Evolutionary conservation across 2,329 filamentous ascomycete genomes (phyloP).

Genomic region (Trichoderma koningiopsis): DNA sequence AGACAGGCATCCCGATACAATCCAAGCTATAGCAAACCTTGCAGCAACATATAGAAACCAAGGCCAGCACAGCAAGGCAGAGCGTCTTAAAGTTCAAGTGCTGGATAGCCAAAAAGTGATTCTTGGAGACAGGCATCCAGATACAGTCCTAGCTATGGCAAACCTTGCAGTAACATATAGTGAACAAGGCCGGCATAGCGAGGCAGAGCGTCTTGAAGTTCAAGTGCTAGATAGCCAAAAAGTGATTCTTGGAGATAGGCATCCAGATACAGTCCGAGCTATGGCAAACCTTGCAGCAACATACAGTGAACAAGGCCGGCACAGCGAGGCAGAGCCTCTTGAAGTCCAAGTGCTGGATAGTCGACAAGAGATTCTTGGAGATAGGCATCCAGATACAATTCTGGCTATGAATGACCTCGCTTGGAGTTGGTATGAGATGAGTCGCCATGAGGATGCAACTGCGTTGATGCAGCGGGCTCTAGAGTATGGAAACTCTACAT

Average conservation of each 20-base stretch:
- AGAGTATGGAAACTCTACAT: not conserved
- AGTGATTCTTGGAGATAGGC: slow-evolving; percentile 3
- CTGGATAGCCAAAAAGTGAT: slow-evolving; percentile 26
- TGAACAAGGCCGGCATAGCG: not conserved
- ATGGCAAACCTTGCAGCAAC: slow-evolving; percentile 21
- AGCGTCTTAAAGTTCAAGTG: slow-evolving; percentile 22
- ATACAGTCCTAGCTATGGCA: slow-evolving; percentile 9
- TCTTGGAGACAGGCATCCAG: slow-evolving; percentile 31
- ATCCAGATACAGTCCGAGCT: not conserved
- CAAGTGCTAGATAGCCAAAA: not conserved
- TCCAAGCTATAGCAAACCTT: not conserved
- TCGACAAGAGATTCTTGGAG: slow-evolving; percentile 29
- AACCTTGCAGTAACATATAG: not conserved
- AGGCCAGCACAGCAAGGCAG: slow-evolving; percentile 29
- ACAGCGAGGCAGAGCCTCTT: slow-evolving; percentile 28
- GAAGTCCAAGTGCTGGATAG: slow-evolving; percentile 25
- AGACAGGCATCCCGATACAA: slow-evolving; percentile 15
- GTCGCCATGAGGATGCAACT: not conserved
- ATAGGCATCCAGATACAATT: slow-evolving; percentile 28
- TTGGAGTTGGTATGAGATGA: not conserved
- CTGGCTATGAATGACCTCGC: not conserved
- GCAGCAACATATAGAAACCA: not conserved
- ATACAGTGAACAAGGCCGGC: slow-evolving; percentile 31
- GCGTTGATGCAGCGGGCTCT: not conserved
- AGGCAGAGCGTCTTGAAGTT: not conserved